phyloP scores from a whole-genome alignment of 2,329 filamentous ascomycete genomes.

The Emergomyces africanus region DNA sequence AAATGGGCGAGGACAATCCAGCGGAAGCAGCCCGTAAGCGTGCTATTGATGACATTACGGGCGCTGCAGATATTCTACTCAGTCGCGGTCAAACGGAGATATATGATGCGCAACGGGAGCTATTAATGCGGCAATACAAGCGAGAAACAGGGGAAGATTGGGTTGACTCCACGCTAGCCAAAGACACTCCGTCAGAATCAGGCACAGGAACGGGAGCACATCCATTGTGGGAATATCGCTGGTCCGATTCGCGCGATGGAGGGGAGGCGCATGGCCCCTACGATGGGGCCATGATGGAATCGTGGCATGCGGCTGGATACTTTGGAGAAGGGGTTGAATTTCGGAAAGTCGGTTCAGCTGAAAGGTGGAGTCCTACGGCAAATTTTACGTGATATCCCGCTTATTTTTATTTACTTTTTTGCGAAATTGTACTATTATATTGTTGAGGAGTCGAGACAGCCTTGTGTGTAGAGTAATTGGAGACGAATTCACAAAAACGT shows the following conservation, averaged over 20 bases:
- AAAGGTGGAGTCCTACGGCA: conserved; percentile 40
- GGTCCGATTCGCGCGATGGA: conserved; percentile 76
- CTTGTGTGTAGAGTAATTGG: background rate
- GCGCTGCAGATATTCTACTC: conserved; percentile 76
- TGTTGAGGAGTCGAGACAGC: background rate
- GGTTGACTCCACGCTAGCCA: conserved; percentile 39
- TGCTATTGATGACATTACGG: conserved; percentile 71
- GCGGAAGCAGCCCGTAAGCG: conserved; percentile 57
- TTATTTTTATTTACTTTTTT: background rate
- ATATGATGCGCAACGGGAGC: conserved; percentile 78
- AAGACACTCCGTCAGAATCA: conserved; percentile 21
- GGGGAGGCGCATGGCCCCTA: conserved; percentile 75
- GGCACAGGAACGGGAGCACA: conserved; percentile 16
- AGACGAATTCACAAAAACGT: background rate
- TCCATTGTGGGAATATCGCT: conserved; percentile 74
- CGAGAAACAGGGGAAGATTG: conserved; percentile 81
- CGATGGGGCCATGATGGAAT: conserved; percentile 71
- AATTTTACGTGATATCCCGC: conserved; percentile 30
- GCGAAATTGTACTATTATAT: background rate
- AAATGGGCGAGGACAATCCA: conserved; percentile 57
- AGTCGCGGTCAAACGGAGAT: conserved; percentile 76
- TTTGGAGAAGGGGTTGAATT: conserved; percentile 78
- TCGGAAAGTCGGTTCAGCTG: conserved; percentile 43
- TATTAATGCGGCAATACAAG: conserved; percentile 68
- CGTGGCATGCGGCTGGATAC: conserved; percentile 85